phyloP scores from a whole-genome alignment of 1,139 yeast species.

The Blastobotrys ciferrii region DNA sequence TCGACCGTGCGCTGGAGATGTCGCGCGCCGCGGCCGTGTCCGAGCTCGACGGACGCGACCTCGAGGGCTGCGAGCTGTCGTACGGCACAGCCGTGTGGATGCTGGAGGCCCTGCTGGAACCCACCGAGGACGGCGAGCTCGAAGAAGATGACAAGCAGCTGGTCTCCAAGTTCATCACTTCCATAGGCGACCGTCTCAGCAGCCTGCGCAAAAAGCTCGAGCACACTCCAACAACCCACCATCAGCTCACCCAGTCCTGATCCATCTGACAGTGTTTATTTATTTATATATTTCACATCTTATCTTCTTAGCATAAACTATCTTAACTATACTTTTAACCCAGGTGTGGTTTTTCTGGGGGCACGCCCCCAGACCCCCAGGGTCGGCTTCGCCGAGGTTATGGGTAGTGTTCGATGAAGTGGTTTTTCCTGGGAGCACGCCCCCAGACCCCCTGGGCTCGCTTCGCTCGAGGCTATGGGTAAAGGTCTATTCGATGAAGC shows the following conservation, averaged over 20 bases:
- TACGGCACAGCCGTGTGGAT: conserved; percentile 94
- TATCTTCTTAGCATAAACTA: no score
- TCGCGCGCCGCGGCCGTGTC: conserved; percentile 87
- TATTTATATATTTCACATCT: no score
- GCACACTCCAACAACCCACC: conserved; percentile 7
- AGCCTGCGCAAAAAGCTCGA: conserved; percentile 29
- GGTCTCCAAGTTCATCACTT: conserved; percentile 58
- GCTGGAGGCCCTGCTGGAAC: conserved; percentile 78
- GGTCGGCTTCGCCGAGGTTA: no score
- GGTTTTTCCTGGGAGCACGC: no score
- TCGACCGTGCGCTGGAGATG: conserved; percentile 91
- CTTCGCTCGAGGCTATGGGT: no score
- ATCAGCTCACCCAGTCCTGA: no score
- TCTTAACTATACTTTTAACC: neutral
- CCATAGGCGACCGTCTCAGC: conserved; percentile 34
- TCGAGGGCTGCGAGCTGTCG: conserved; percentile 78
- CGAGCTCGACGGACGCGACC: conserved; percentile 74
- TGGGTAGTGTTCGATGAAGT: no score
- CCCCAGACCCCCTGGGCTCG: no score
- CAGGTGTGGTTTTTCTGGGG: no score
- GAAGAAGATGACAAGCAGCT: conserved; percentile 70
- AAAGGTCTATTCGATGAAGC: no score
- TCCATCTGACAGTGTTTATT: no score
- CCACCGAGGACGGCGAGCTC: conserved; percentile 37
- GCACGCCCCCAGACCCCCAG: no score